Base-by-base conservation (phyloP, 305 asterid genomes). In the Fraxinus velutina region DNA sequence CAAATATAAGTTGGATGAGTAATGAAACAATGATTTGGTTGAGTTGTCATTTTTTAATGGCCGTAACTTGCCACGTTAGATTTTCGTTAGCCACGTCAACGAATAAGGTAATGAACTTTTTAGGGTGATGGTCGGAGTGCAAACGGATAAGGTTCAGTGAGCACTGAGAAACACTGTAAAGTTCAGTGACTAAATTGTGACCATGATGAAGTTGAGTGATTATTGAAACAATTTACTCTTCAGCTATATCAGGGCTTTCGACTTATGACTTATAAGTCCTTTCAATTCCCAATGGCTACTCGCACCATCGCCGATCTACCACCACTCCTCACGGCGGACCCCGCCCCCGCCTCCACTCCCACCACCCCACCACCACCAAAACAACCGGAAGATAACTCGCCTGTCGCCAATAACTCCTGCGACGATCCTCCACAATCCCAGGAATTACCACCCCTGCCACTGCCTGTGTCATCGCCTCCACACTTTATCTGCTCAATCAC, bases 401-500 rank as follows among this genome's bases (percentile, higher is more conserved):
- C 52, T 37, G 19, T 30, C 75, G 24, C 76, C 84, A 42, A 85
- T 82, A 81, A 68, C 22, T 78, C 73, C 21, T 62, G 82, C 8
- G 19, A 52, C 79, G 13, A 77, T 36, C 74, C 74, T 9, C 75
- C 83, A 13, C 83, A 42, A 27, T 44, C 89, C 76, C 74, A 42
- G 42, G 29, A 75, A 33, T 71, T 32, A 13, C 84, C 81, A 81
- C 22, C 83, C 50, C 50, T 39, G 50, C 64, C 84, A 9, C 44
- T 37, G 10, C 13, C 13, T 1, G 13, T 39, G 44, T 84, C 85
- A 73, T 80, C 76, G 52, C 88, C 87, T 0, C 84, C 79, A 39
- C 76, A 30, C 47, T 84, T 90, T 27, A 42, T 83, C 44, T 34
- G 77, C 79, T 86, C 91, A 6, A 78, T 88, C 50, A 39, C 83